A percentile compares a stretch with the other conserved stretches of the same genome.
Evolutionary conservation across 306 rosid genomes (phyloP).

Genomic region (Lathyrus aphaca): DNA sequence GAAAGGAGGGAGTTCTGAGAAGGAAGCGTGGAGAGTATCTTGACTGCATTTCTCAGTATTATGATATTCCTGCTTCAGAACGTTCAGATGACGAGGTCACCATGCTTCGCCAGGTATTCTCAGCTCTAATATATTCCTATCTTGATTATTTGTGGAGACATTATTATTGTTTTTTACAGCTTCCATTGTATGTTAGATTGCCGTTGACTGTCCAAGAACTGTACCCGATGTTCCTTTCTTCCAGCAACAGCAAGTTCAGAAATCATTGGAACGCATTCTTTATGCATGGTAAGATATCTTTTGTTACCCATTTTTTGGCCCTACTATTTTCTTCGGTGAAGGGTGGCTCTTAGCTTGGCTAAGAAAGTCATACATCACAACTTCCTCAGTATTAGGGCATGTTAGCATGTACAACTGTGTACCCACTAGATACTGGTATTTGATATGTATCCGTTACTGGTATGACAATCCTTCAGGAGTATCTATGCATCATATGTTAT

Average conservation of each 20-base stretch:
- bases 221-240: constrained; percentile 93
- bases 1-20: constrained; percentile 93
- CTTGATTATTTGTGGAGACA: constrained; percentile 26
- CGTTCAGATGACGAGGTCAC: constrained; percentile 94
- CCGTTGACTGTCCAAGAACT: constrained; percentile 94
- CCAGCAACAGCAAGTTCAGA: constrained; percentile 88
- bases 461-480: constrained; percentile 30
- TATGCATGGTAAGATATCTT: constrained; percentile 71
- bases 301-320: constrained; percentile 5
- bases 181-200: constrained; percentile 57
- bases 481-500: constrained; percentile 14
- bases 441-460: constrained; percentile 3
- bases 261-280: constrained; percentile 90
- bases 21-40: constrained; percentile 97
- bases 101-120: constrained; percentile 95
- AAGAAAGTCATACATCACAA: constrained; percentile 19
- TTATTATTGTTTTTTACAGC: constrained; percentile 36
- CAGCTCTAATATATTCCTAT: constrained; percentile 17
- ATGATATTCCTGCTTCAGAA: constrained; percentile 83
- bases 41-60: constrained; percentile 82
- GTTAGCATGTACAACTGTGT: neutral
- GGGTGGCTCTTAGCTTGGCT: constrained; percentile 5
- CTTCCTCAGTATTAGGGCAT: constrained; percentile 10
- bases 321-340: constrained; percentile 8
- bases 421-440: constrained; percentile 15